These are phyloP conservation scores for Spongospora subterranea DNA, from an alignment of 208 protist species.

Conservation along the genomic window DNA sequence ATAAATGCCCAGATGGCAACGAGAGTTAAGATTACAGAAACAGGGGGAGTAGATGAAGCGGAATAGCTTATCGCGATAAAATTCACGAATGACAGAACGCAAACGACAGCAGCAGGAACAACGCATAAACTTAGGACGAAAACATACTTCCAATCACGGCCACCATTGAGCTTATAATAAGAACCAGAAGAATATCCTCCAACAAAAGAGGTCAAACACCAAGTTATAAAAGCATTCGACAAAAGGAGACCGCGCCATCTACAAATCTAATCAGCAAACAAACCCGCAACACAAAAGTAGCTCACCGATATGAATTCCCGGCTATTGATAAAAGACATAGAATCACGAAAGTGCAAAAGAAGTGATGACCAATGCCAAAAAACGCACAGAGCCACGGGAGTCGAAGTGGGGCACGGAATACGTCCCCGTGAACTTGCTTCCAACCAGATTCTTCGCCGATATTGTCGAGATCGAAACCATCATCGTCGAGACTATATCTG, in stretches of 20 bases:
- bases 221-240: not conserved
- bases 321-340: constrained; percentile 22
- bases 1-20: constrained; percentile 62
- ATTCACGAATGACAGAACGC: not conserved
- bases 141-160: constrained; percentile 8
- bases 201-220: constrained; percentile 58
- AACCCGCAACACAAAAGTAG: not conserved
- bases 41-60: not conserved
- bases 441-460: constrained; percentile 66
- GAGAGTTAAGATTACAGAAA: not conserved
- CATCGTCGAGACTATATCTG: constrained; percentile 45
- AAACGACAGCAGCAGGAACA: not conserved
- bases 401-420: constrained; percentile 52
- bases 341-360: not conserved
- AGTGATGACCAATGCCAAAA: constrained; percentile 5
- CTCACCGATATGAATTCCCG: not conserved
- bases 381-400: not conserved
- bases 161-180: constrained; percentile 56
- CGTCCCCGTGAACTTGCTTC: constrained; percentile 68
- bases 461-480: constrained; percentile 42
- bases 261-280: not conserved
- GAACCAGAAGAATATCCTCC: constrained; percentile 55
- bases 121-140: not conserved
- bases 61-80: constrained; percentile 6
- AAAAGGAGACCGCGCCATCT: constrained; percentile 8